These are phyloP conservation scores for Arxiozyma heterogenica DNA, from an alignment of 1,139 yeast genomes.

Conservation along the genomic window DNA sequence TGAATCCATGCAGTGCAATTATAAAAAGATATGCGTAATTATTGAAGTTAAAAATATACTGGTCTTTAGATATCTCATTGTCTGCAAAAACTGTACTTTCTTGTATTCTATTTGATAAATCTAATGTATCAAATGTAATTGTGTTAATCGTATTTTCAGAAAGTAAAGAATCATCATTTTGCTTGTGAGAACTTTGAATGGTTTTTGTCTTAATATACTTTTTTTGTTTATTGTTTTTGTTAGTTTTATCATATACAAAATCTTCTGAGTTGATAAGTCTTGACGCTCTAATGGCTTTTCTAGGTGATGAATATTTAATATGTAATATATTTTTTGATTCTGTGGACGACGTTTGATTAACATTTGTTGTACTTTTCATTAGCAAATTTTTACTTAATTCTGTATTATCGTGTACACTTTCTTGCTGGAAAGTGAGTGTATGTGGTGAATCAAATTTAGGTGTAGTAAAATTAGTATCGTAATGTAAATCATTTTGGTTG, in stretches of 20 bases:
- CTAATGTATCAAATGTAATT: background rate
- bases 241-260: too few relatives aligned
- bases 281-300: slow-evolving; percentile 17
- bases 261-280: slow-evolving; percentile 6
- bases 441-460: background rate
- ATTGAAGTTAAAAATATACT: background rate
- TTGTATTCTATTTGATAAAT: background rate
- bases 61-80: background rate
- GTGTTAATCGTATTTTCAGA: background rate
- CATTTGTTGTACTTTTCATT: background rate
- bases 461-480: background rate
- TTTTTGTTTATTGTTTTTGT: background rate
- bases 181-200: background rate
- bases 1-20: slow-evolving; percentile 68
- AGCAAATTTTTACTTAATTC: background rate
- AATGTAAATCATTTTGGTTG: background rate
- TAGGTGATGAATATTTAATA: slow-evolving; percentile 10
- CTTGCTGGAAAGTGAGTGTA: background rate
- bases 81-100: background rate
- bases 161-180: background rate
- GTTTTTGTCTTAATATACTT: background rate
- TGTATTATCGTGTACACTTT: background rate
- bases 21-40: slow-evolving; percentile 28
- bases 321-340: background rate
- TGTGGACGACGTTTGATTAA: background rate